phyloP scores from a whole-genome alignment of 1,284 basidiomycete species.

The Moniliophthora roreri region DNA sequence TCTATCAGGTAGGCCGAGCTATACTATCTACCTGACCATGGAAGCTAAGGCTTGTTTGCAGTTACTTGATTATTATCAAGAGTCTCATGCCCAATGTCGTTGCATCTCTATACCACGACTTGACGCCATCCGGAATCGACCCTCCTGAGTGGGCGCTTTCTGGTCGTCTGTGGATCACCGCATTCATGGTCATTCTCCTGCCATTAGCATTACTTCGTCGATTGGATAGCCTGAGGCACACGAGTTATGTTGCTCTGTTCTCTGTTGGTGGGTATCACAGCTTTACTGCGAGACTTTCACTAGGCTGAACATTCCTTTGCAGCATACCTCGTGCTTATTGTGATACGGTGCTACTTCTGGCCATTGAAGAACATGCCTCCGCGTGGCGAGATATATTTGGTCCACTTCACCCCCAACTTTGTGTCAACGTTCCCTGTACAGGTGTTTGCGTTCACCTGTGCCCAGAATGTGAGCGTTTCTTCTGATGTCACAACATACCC shows the following conservation, averaged over 20 bases:
- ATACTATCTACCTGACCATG: slow-evolving; percentile 6
- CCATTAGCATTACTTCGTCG: slow-evolving; percentile 88
- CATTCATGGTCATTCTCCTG: slow-evolving; percentile 81
- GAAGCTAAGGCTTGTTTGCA: slow-evolving; percentile 27
- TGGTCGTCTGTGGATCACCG: slow-evolving; percentile 80
- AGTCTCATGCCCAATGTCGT: slow-evolving; percentile 95
- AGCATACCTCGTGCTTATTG: slow-evolving; percentile 76
- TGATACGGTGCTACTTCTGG: slow-evolving; percentile 71
- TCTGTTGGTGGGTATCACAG: slow-evolving; percentile 83
- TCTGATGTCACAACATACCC: background rate
- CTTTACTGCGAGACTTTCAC: too few species aligned
- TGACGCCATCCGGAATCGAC: slow-evolving; percentile 62
- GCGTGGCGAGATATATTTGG: slow-evolving; percentile 66
- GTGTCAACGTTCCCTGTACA: slow-evolving; percentile 92
- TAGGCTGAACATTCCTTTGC: too few species aligned
- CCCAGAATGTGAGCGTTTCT: slow-evolving; percentile 73
- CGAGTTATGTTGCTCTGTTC: slow-evolving; percentile 85
- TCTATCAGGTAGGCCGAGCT: slow-evolving; percentile 72
- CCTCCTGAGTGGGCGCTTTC: slow-evolving; percentile 77
- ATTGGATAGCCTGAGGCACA: slow-evolving; percentile 81
- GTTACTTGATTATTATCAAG: slow-evolving; percentile 94
- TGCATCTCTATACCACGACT: slow-evolving; percentile 75
- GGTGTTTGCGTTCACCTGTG: slow-evolving; percentile 92
- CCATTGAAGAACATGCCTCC: slow-evolving; percentile 60
- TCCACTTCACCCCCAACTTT: slow-evolving; percentile 76